A percentile compares a stretch with the other conserved stretches of the same genome.
phyloP scores from a whole-genome alignment of 805 yeast genomes.

The Saturnispora sanitii region DNA sequence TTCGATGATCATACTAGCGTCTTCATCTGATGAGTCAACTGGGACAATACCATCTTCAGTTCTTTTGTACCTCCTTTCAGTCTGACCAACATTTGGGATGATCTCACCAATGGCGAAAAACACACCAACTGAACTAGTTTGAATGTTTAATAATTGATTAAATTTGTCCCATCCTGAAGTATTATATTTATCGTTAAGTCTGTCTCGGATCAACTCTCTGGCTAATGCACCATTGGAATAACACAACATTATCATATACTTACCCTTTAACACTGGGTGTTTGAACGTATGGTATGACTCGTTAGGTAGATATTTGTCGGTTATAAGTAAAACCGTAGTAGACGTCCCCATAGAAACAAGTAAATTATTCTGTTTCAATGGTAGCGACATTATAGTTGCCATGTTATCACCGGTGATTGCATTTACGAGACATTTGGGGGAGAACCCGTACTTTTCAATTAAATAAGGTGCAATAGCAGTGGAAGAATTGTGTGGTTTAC shows the following conservation, averaged over 20 bases:
- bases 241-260: slow-evolving; percentile 92
- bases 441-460: slow-evolving; percentile 53
- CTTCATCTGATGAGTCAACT: slow-evolving; percentile 38
- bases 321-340: slow-evolving; percentile 78
- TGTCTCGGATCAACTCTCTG: slow-evolving; percentile 64
- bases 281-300: slow-evolving; percentile 76
- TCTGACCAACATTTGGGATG: slow-evolving; percentile 70
- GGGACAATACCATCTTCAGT: slow-evolving; percentile 14
- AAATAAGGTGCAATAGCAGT: slow-evolving; percentile 55
- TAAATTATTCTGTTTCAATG: slow-evolving; percentile 65
- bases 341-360: slow-evolving; percentile 82
- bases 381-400: slow-evolving; percentile 78
- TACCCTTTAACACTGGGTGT: slow-evolving; percentile 70
- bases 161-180: slow-evolving; percentile 48
- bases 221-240: slow-evolving; percentile 88
- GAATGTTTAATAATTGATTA: slow-evolving; percentile 41
- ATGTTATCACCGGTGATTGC: slow-evolving; percentile 88
- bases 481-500: slow-evolving; percentile 36
- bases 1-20: slow-evolving; percentile 71
- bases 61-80: slow-evolving; percentile 40
- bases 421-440: slow-evolving; percentile 45
- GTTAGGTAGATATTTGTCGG: slow-evolving; percentile 68
- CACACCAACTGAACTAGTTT: slow-evolving; percentile 47
- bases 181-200: slow-evolving; percentile 37
- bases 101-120: slow-evolving; percentile 89